These are phyloP conservation scores for Oryza coarctata DNA, from an alignment of 176 grass and related monocot species.

Conservation along the genomic window DNA sequence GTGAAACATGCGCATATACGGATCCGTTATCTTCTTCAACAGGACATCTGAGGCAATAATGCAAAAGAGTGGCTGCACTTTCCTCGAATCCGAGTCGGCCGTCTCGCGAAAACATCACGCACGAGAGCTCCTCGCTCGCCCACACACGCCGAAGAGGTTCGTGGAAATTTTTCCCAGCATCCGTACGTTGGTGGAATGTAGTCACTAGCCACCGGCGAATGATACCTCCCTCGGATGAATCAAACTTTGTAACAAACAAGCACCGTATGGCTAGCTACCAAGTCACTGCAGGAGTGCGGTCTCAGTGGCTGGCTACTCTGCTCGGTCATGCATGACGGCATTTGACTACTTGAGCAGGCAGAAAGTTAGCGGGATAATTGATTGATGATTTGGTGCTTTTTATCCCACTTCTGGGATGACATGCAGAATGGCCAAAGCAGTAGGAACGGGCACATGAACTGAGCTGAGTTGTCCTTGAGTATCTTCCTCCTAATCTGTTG, in stretches of 20 bases:
- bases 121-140: background rate
- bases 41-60: constrained; percentile 19
- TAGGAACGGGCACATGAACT: background rate
- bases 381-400: constrained; percentile 6
- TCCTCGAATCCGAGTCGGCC: constrained; percentile 19
- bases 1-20: background rate
- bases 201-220: constrained; percentile 40
- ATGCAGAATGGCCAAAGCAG: background rate
- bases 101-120: background rate
- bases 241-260: background rate
- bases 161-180: constrained; percentile 5
- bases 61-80: constrained; percentile 26
- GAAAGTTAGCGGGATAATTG: constrained; percentile 1
- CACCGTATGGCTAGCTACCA: background rate
- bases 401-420: background rate
- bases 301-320: background rate
- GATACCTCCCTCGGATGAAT: constrained; percentile 43
- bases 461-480: background rate
- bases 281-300: background rate
- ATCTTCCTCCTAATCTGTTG: background rate
- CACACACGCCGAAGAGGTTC: background rate
- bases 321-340: constrained; percentile 32
- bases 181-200: background rate
- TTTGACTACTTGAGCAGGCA: background rate
- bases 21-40: background rate